phyloP scores from a whole-genome alignment of 441 rosid genomes.

The Arabidopsis lyrata region DNA sequence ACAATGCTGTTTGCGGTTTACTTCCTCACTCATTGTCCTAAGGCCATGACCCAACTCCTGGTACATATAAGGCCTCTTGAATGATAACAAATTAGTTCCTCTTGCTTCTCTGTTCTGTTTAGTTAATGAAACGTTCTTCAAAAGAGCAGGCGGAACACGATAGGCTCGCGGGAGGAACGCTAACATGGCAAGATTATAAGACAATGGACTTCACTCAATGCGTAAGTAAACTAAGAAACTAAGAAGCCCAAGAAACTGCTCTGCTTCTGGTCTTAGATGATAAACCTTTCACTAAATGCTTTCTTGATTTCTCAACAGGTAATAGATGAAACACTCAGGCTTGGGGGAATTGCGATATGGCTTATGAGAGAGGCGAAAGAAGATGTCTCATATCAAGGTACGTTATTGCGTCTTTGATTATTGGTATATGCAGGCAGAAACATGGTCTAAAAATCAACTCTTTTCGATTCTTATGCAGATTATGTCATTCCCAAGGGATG shows the following conservation, averaged over 20 bases:
- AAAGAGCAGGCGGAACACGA: constrained; percentile 73
- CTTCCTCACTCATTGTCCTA: constrained; percentile 74
- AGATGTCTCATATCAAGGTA: constrained; percentile 75
- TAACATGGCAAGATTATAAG: constrained; percentile 81
- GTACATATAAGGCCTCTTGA: constrained; percentile 36
- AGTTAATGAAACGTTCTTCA: constrained; percentile 13
- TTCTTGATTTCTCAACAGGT: constrained; percentile 51
- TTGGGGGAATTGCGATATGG: constrained; percentile 91
- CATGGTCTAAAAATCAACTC: neutral
- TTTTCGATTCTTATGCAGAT: constrained; percentile 50
- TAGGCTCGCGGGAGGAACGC: constrained; percentile 41
- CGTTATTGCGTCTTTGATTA: neutral
- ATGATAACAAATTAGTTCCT: neutral
- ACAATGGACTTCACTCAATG: constrained; percentile 86
- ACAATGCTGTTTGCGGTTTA: constrained; percentile 83
- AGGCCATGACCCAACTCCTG: constrained; percentile 63
- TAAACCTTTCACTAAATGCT: neutral
- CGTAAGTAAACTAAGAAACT: constrained; percentile 58
- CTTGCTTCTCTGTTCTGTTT: neutral
- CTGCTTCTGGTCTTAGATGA: constrained; percentile 20
- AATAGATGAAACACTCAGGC: constrained; percentile 82
- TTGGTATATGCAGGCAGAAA: neutral
- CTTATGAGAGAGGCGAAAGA: constrained; percentile 84
- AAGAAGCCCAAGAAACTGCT: constrained; percentile 5
- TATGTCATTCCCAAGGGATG: constrained; percentile 82